Evolutionary conservation across 2,329 filamentous ascomycete genomes (phyloP), one percentile per base, ranked within the genome.

Genomic region (Colletotrichum sp.): DNA sequence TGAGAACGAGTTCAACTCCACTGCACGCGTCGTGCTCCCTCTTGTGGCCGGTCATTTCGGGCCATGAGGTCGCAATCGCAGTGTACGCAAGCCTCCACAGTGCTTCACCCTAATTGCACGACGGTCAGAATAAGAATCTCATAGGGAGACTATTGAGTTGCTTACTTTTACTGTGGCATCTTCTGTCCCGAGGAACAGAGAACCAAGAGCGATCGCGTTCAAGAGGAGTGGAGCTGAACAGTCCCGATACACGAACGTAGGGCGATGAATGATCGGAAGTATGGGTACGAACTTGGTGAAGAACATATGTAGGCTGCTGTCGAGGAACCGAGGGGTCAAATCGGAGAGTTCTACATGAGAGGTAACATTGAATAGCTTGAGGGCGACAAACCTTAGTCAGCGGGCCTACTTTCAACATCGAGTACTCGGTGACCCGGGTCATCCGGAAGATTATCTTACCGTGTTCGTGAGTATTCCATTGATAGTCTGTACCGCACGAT

Each of bases 401-500:
- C 55, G 8, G 16, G 15, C 9, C 32, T 28, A 2, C 9, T 18
- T 28, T 10, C 21, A 24, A 6, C n/a, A 26, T 7, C 8, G 18
- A n/a, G 52, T 16, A 9, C 15, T 12, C 13, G 3, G 12, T 28
- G 32, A 26, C n/a, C 4, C 1, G 60, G 6, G 4, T 15, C 26
- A 9, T 15, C 8, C 1, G 12, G 9, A 38, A 6, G 10, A 30
- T 2, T 6, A 1, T 13, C 65, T 60, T 43, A 69, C 66, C 52
- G 66, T 69, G 55, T 69, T 69, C 16, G 66, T 69, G 12, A 69
- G 32, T 9, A 69, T 55, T n/a, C 66, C 66, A 60, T 69, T 69
- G 24, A 69, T 30, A 28, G 66, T 69, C 24, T 69, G 66, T 9
- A 69, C 66, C n/a, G 66, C 66, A 7, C 66, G 24, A 3, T 69